Evolutionary conservation across 148 eudicot species (phyloP).

Genomic region (Chenopodium suecicum): DNA sequence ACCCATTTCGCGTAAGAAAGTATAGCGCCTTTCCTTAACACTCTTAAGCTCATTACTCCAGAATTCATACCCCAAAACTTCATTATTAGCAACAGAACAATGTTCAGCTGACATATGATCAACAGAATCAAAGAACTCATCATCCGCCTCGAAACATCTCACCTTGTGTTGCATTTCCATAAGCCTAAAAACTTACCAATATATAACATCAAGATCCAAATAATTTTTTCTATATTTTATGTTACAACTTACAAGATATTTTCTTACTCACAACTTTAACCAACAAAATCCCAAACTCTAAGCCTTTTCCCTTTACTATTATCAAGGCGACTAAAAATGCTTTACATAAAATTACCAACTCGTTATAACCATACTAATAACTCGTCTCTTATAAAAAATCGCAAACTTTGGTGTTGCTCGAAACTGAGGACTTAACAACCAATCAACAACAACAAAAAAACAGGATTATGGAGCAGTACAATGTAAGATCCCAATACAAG

Average conservation of each 20-base stretch:
- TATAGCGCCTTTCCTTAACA: constrained; percentile 54
- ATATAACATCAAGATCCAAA: constrained; percentile 37
- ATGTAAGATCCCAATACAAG: constrained; percentile 24
- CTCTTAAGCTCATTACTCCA: constrained; percentile 63
- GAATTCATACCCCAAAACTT: constrained; percentile 34
- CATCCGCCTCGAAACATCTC: constrained; percentile 42
- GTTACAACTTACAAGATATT: constrained; percentile 4
- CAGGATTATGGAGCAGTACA: background rate
- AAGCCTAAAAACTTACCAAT: constrained; percentile 6
- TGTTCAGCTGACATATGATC: constrained; percentile 43
- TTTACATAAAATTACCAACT: too few relatives aligned
- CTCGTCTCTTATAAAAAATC: too few relatives aligned
- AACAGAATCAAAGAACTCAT: constrained; percentile 56
- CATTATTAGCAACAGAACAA: constrained; percentile 29
- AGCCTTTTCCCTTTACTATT: constrained; percentile 24
- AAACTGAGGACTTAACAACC: background rate
- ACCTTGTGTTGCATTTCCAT: constrained; percentile 34
- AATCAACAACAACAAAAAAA: background rate
- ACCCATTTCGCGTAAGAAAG: constrained; percentile 54
- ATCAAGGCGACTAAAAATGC: constrained; percentile 7
- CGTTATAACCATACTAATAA: too few relatives aligned
- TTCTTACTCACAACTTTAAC: constrained; percentile 9
- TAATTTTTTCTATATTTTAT: constrained; percentile 7
- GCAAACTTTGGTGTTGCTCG: background rate
- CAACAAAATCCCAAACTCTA: constrained; percentile 30